These are phyloP conservation scores for Ogataea trehaloabstinens DNA, from an alignment of 805 yeast species.

Conservation along the genomic window DNA sequence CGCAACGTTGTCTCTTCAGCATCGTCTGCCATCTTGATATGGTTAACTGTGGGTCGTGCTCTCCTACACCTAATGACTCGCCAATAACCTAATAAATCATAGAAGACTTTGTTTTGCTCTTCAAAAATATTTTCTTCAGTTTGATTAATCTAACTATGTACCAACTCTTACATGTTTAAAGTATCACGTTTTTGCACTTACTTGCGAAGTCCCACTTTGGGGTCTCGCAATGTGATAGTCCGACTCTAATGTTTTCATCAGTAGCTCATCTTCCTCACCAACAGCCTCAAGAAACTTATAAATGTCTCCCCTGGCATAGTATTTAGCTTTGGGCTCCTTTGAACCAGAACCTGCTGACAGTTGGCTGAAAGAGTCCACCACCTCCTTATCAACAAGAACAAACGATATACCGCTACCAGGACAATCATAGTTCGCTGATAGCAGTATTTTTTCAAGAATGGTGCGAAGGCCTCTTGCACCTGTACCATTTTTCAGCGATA, in stretches of 20 bases:
- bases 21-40: slow-evolving; percentile 12
- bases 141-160: no score
- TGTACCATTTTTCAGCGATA: slow-evolving; percentile 51
- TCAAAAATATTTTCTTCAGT: neutral
- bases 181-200: no score
- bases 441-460: slow-evolving; percentile 49
- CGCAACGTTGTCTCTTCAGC: slow-evolving; percentile 42
- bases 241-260: slow-evolving; percentile 34
- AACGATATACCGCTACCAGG: slow-evolving; percentile 55
- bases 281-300: slow-evolving; percentile 41
- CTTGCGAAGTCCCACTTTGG: neutral
- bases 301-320: slow-evolving; percentile 44
- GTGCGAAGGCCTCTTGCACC: slow-evolving; percentile 62
- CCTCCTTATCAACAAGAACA: slow-evolving; percentile 46
- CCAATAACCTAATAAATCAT: neutral
- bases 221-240: slow-evolving; percentile 27
- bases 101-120: no score
- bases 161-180: no score
- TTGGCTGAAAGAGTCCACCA: slow-evolving; percentile 31
- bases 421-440: slow-evolving; percentile 55
- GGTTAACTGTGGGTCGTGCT: no score
- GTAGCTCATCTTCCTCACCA: slow-evolving; percentile 38
- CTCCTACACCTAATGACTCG: no score
- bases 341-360: neutral
- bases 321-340: slow-evolving; percentile 36